Evolutionary conservation across 1,284 basidiomycete genomes (phyloP).

Genomic region (Fistulina hepatica): DNA sequence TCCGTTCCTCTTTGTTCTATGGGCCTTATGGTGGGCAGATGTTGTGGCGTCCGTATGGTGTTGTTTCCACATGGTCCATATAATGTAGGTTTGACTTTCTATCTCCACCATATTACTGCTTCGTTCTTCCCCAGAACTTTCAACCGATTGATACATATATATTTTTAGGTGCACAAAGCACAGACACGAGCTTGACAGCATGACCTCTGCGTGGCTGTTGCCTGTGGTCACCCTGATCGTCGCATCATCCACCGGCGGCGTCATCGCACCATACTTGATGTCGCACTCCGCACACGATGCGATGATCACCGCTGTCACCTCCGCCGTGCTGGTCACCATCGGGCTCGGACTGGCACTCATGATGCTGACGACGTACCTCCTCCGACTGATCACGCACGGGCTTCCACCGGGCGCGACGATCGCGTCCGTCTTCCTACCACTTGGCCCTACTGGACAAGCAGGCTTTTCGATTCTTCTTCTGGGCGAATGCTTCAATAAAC

Average conservation of each 20-base stretch:
- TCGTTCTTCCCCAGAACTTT: too few species aligned
- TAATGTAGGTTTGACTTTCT: slow-evolving; percentile 37
- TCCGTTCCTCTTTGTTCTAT: slow-evolving; percentile 47
- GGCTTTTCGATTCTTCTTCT: slow-evolving; percentile 37
- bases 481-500: slow-evolving; percentile 29
- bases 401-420: slow-evolving; percentile 36
- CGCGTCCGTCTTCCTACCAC: slow-evolving; percentile 48
- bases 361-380: slow-evolving; percentile 41
- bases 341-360: slow-evolving; percentile 46
- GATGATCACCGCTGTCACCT: slow-evolving; percentile 41
- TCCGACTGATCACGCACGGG: slow-evolving; percentile 37
- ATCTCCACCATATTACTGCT: slow-evolving; percentile 1
- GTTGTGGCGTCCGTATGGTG: slow-evolving; percentile 45
- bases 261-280: slow-evolving; percentile 41
- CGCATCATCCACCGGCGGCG: slow-evolving; percentile 51
- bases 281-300: slow-evolving; percentile 37
- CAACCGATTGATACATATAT: too few species aligned
- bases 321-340: slow-evolving; percentile 44
- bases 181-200: slow-evolving; percentile 39
- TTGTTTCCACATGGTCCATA: slow-evolving; percentile 53
- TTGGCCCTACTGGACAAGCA: slow-evolving; percentile 52
- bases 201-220: slow-evolving; percentile 59
- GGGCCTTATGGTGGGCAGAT: slow-evolving; percentile 70
- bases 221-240: slow-evolving; percentile 68
- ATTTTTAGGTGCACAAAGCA: slow-evolving; percentile 55